Evolutionary conservation across 495 filamentous ascomycete species (phyloP).

Genomic region (Aspergillus hancockii): DNA sequence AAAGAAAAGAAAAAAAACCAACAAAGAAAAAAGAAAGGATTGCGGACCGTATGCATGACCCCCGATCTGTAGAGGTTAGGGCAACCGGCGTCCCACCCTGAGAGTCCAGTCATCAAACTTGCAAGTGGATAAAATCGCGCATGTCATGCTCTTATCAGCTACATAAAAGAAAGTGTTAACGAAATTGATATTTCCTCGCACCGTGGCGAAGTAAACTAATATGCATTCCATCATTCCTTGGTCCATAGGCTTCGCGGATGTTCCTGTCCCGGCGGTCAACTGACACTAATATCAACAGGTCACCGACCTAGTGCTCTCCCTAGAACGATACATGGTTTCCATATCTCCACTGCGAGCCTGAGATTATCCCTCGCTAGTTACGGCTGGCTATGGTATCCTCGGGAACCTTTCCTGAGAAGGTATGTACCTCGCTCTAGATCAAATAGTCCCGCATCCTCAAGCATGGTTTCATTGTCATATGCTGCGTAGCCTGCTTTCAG

Average conservation of each 20-base stretch:
- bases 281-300: neutral
- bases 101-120: neutral
- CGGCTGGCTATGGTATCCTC: neutral
- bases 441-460: neutral
- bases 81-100: neutral
- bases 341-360: neutral
- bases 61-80: neutral
- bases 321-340: neutral
- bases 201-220: too few relatives aligned
- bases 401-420: neutral
- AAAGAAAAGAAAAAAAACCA: neutral
- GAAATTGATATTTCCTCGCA: neutral
- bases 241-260: neutral
- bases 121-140: neutral
- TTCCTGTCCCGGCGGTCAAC: neutral
- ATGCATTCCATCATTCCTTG: too few relatives aligned
- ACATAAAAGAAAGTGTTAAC: neutral
- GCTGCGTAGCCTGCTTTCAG: neutral
- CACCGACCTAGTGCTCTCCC: neutral
- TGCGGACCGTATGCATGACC: neutral
- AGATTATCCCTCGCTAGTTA: neutral
- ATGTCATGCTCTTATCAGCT: neutral
- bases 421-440: neutral
- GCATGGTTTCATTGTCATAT: neutral
- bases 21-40: neutral